Base-by-base conservation (phyloP, 2,329 filamentous ascomycete genomes). In the Tolypocladium nubicola region DNA sequence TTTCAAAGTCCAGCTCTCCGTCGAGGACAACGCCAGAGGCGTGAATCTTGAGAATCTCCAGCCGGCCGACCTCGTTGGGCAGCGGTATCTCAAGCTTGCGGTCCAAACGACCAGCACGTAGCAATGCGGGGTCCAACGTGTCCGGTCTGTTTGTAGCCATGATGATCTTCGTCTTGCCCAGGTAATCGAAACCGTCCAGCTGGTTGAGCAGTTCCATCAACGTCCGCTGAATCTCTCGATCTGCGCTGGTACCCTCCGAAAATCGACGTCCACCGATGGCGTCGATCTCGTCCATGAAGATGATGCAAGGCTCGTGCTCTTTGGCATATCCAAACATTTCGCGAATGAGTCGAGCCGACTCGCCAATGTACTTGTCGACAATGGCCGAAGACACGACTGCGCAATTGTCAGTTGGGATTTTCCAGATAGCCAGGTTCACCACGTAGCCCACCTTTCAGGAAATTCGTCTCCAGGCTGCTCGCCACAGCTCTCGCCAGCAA, bases 201-300 rank as follows among this genome's bases (percentile, higher is more conserved):
- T 99, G 94, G 76, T 99, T 99, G 61, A 99, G 87, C 57, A 99
- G 82, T 74, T 99, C 94, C 94, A 99, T 99, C 59, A 99, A 79
- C 40, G 94, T 99, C 69, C 94, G 87, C 76, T 99, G 94, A 66
- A 99, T 99, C 74, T 99, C 94, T 68, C 95, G 87, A 77, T 99
- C 94, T 54, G 94, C 94, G 59, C 91, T 96, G 55, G 94, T 99
- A 65, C 95, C 94, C 73, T 99, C 94, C 0, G 90, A 96, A 75
- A 99, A 99, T 67, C 94, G 84, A 67, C 95, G 85, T 61, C 95
- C 95, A 72, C 94, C 94, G 68, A 99, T 99, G 69, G 94, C 94
- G 70, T 99, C 94, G 70, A 99, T 99, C 76, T 99, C 94, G 80
- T 99, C 95, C 94, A 99, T 99, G 83, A 99, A 99, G 76, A 99